Evolutionary conservation across 345 rosid species (phyloP), one percentile per base, ranked within the genome.

Genomic region (Populus simonii): DNA sequence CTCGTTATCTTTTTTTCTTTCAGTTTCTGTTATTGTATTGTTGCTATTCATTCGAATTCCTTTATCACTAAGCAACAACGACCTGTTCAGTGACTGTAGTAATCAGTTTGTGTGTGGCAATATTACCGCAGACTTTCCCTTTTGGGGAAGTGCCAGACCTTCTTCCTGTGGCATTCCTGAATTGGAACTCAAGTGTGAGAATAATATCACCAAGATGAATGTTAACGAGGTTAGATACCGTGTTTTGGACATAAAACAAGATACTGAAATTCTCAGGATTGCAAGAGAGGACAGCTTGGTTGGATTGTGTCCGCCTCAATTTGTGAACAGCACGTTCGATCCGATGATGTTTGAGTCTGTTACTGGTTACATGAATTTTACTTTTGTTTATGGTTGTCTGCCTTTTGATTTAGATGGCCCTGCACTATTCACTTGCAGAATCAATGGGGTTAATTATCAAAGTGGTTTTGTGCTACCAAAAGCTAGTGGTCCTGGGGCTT

Each of bases 121-220:
- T 0, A 1, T 86, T 61, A 18, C 53, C 0, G 81, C 77, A 0
- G 71, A 72, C 5, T 89, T 61, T 75, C 94, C 92, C 38, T 91
- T 91, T 74, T 81, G 77, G 62, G 90, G 91, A 74, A 67, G 25
- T 4, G 43, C 0, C 5, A 72, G 83, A 8, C 36, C 23, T 0
- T 0, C 0, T 0, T 0, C 0, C 27, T 89, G 94, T 25, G 92
- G 91, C 3, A 74, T 82, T 73, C 89, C 79, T 10, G 66, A 0
- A 1, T 63, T 89, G 17, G 16, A 77, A 79, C 89, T 91, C 49
- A 2, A 3, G 8, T 88, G 92, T 6, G 18, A 49, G 3, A 2
- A 17, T 9, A 31, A 10, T 3, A 6, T 0, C 0, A 0, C 88
- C n/a, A 71, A 27, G 12, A 20, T 88, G 22, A 10, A 25, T 12